These are phyloP conservation scores for Hanseniaspora valbyensis DNA, from an alignment of 805 yeast species.

Conservation along the genomic window DNA sequence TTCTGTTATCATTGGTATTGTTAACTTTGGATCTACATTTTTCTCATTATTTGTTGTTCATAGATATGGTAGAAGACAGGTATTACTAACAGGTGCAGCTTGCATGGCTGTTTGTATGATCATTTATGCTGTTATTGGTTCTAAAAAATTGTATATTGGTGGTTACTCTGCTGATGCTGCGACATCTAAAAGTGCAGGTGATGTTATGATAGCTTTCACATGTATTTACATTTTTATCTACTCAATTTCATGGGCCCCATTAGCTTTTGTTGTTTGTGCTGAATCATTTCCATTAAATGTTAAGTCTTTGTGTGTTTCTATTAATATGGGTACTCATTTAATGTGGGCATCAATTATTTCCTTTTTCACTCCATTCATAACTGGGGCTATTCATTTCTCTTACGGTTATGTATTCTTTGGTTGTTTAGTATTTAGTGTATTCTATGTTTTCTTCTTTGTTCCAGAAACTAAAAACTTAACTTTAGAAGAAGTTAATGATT, in stretches of 20 bases:
- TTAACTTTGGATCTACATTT: constrained; percentile 47
- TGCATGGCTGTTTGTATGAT: constrained; percentile 37
- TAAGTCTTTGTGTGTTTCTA: constrained; percentile 42
- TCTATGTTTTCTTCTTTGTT: constrained; percentile 63
- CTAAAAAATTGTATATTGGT: constrained; percentile 32
- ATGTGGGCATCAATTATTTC: constrained; percentile 57
- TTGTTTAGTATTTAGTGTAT: constrained; percentile 45
- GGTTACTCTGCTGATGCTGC: constrained; percentile 21
- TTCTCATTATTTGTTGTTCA: constrained; percentile 40
- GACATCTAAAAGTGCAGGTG: constrained; percentile 28
- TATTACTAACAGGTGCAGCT: constrained; percentile 36
- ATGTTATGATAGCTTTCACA: constrained; percentile 32
- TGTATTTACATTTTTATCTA: constrained; percentile 49
- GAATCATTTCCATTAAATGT: constrained; percentile 62
- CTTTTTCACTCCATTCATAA: constrained; percentile 68
- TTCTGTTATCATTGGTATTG: constrained; percentile 44
- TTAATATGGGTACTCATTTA: constrained; percentile 52
- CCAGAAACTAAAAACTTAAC: constrained; percentile 74
- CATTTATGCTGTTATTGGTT: constrained; percentile 49
- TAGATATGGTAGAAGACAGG: constrained; percentile 39
- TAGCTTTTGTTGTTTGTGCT: constrained; percentile 48
- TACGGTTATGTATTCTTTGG: constrained; percentile 60
- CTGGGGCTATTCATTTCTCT: constrained; percentile 53
- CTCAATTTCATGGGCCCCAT: constrained; percentile 64
- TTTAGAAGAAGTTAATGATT: constrained; percentile 70